A percentile compares a stretch with the other conserved stretches of the same genome.
Evolutionary conservation across 78 protist genomes (phyloP).

Genomic region (Planoprotostelium fungivorum): DNA sequence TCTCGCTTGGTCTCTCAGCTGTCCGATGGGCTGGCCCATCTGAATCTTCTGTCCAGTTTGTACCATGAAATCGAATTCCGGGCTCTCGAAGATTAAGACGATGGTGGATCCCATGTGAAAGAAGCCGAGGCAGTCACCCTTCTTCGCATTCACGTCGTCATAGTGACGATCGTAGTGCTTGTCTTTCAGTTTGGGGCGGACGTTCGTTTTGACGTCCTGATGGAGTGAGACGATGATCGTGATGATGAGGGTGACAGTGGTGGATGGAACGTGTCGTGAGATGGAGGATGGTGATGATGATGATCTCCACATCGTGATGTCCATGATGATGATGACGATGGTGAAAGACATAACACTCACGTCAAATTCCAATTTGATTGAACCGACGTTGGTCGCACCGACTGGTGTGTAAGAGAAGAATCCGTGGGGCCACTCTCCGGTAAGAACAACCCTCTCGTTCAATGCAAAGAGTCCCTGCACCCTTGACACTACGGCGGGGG

Average conservation of each 20-base stretch:
- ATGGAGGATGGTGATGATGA: no score
- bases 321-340: no score
- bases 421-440: slow-evolving; percentile 52
- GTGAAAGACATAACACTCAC: not conserved
- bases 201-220: not conserved
- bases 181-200: not conserved
- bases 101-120: slow-evolving; percentile 63
- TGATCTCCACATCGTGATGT: no score
- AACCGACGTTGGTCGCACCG: slow-evolving; percentile 65
- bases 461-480: slow-evolving; percentile 45
- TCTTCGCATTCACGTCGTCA: not conserved
- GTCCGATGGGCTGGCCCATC: slow-evolving; percentile 37
- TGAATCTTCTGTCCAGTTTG: slow-evolving; percentile 30
- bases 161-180: not conserved
- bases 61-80: slow-evolving; percentile 24
- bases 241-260: no score
- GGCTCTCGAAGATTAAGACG: slow-evolving; percentile 37
- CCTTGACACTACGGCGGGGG: slow-evolving; percentile 36
- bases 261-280: no score
- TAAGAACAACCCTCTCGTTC: slow-evolving; percentile 56
- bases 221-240: no score
- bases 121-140: slow-evolving; percentile 42
- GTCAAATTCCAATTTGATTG: slow-evolving; percentile 45
- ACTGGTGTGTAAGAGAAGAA: slow-evolving; percentile 57
- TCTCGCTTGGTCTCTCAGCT: no score